Evolutionary conservation across 345 rosid species (phyloP).

Genomic region (Hypericum perforatum): DNA sequence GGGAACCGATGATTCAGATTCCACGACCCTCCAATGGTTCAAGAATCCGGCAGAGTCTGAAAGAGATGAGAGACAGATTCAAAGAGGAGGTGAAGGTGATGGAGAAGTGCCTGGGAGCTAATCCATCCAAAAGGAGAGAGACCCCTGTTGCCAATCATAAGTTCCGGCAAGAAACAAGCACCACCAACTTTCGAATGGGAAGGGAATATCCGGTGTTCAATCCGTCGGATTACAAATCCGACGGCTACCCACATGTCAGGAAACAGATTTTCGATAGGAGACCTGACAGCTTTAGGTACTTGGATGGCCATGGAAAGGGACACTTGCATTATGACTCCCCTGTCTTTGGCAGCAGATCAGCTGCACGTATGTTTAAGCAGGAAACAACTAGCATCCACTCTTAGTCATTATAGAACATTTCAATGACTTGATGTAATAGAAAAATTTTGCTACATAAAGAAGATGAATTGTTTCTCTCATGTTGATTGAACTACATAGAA

Average conservation of each 20-base stretch:
- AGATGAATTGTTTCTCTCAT: too few species aligned
- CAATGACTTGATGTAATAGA: too few species aligned
- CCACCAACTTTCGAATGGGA: slow-evolving; percentile 7
- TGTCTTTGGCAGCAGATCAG: slow-evolving; percentile 37
- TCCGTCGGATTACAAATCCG: slow-evolving; percentile 42
- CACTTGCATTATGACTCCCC: slow-evolving; percentile 22
- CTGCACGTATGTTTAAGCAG: slow-evolving; percentile 26
- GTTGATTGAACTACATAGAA: too few species aligned
- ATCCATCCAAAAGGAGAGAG: slow-evolving; percentile 23
- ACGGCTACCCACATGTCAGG: slow-evolving; percentile 77
- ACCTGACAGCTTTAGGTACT: slow-evolving; percentile 20
- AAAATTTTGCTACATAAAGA: too few species aligned
- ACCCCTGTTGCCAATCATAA: slow-evolving; percentile 16
- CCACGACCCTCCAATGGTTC: slow-evolving; percentile 17
- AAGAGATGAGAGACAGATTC: slow-evolving; percentile 46
- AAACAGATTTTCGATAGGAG: slow-evolving; percentile 15
- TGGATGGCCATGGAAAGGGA: slow-evolving; percentile 11
- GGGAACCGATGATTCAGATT: slow-evolving; percentile 9
- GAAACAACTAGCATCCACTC: slow-evolving; percentile 51
- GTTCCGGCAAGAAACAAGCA: slow-evolving; percentile 6
- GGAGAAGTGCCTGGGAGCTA: slow-evolving; percentile 55
- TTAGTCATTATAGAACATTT: slow-evolving; percentile 4
- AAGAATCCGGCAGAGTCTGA: slow-evolving; percentile 24
- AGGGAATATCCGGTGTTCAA: slow-evolving; percentile 65
- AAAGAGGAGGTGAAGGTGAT: slow-evolving; percentile 77